phyloP scores from a whole-genome alignment of 192 early-diverging fungal species.

The Funneliformis geosporum region DNA sequence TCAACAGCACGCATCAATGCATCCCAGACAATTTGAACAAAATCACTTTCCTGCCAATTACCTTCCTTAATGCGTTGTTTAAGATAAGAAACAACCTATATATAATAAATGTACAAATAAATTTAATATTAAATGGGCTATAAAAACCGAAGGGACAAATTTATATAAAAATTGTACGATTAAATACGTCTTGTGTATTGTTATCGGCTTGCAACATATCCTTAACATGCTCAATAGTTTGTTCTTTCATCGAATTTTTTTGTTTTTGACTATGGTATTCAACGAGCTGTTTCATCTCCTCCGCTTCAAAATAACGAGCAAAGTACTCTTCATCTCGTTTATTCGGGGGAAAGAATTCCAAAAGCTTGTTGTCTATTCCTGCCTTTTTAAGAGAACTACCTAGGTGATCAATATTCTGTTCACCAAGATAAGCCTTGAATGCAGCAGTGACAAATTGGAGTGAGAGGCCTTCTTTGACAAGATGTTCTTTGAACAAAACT shows the following conservation, averaged over 20 bases:
- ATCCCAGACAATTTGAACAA: conserved; percentile 80
- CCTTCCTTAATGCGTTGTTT: conserved; percentile 68
- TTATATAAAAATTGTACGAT: not conserved
- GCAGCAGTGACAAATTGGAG: conserved; percentile 82
- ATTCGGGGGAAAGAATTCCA: conserved; percentile 90
- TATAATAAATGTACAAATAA: not conserved
- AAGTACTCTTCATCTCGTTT: conserved; percentile 88
- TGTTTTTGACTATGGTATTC: conserved; percentile 78
- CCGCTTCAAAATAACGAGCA: conserved; percentile 88
- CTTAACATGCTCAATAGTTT: conserved; percentile 60
- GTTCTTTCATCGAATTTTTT: conserved; percentile 64
- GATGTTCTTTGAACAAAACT: conserved; percentile 86
- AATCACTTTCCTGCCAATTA: conserved; percentile 76
- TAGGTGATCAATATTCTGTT: conserved; percentile 78
- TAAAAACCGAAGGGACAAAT: not conserved
- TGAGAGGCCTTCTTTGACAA: conserved; percentile 89
- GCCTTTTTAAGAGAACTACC: conserved; percentile 66
- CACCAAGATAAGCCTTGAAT: conserved; percentile 76
- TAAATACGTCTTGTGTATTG: conserved; percentile 56
- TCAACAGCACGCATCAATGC: conserved; percentile 78
- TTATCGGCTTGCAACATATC: conserved; percentile 61
- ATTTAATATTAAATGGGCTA: not conserved
- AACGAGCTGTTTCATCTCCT: conserved; percentile 87
- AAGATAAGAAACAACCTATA: conserved; percentile 61
- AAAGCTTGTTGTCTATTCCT: conserved; percentile 72